A percentile compares a stretch with the other conserved stretches of the same genome.
phyloP scores from a whole-genome alignment of 192 early-diverging fungal species.

The Linnemannia exigua region DNA sequence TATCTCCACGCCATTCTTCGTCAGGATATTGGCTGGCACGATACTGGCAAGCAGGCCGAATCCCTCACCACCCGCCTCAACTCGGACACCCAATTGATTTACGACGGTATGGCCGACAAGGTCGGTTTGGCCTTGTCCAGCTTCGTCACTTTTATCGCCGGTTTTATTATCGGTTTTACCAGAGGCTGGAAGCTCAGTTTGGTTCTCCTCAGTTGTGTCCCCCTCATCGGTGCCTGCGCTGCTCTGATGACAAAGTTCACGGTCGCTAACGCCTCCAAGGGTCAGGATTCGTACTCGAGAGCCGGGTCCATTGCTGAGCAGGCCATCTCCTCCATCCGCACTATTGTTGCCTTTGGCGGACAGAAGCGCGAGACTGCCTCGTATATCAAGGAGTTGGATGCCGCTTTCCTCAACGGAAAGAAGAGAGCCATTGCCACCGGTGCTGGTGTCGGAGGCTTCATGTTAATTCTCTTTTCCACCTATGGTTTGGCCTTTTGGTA shows the following conservation, averaged over 20 bases:
- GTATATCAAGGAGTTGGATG: constrained; percentile 58
- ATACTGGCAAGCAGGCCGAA: constrained; percentile 78
- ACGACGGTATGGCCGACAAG: constrained; percentile 93
- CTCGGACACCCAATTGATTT: constrained; percentile 88
- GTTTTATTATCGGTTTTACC: constrained; percentile 83
- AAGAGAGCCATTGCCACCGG: constrained; percentile 72
- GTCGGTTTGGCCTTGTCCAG: constrained; percentile 79
- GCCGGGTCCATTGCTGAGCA: constrained; percentile 92
- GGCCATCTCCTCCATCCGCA: constrained; percentile 86
- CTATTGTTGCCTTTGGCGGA: constrained; percentile 88
- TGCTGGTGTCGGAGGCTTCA: constrained; percentile 77
- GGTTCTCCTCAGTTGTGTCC: constrained; percentile 83
- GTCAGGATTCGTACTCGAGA: constrained; percentile 81
- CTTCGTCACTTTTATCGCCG: constrained; percentile 78
- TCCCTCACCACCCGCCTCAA: constrained; percentile 91
- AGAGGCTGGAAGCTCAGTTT: constrained; percentile 88
- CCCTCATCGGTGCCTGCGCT: constrained; percentile 73
- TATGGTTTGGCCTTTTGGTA: constrained; percentile 92
- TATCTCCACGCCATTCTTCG: constrained; percentile 86
- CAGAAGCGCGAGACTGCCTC: constrained; percentile 76
- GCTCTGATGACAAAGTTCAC: constrained; percentile 71
- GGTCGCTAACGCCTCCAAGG: constrained; percentile 59
- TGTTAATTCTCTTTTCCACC: constrained; percentile 83
- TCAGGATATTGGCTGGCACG: constrained; percentile 94
- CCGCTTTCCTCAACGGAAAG: constrained; percentile 75